Conservation (phyloP, 352 stramenopile species). For the Pythium aquatile region DNA sequence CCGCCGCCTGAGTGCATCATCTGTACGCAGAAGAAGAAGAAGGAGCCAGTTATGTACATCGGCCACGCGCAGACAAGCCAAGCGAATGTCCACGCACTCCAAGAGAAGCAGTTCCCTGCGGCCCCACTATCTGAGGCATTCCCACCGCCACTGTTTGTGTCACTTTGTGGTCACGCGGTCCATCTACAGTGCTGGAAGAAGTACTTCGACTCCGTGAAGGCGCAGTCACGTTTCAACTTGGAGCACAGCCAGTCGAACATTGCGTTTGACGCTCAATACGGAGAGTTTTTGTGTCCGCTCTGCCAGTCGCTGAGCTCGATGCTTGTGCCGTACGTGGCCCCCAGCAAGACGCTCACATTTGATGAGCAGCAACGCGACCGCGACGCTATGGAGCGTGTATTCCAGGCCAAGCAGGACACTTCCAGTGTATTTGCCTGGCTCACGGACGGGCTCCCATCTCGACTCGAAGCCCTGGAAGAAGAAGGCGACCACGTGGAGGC, state of each 20-base stretch:
- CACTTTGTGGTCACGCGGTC: conserved; percentile 88
- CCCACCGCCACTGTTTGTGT: conserved; percentile 69
- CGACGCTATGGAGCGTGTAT: conserved; percentile 68
- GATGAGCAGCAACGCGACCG: conserved; percentile 56
- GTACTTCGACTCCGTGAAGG: conserved; percentile 86
- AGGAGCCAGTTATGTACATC: conserved; percentile 86
- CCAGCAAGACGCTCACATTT: conserved; percentile 53
- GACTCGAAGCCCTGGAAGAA: conserved; percentile 37
- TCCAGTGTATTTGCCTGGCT: conserved; percentile 64
- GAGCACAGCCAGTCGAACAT: conserved; percentile 79
- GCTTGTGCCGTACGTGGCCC: conserved; percentile 76
- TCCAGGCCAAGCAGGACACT: conserved; percentile 74
- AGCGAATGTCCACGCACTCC: conserved; percentile 47
- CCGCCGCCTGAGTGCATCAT: conserved; percentile 81
- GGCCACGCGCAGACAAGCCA: conserved; percentile 73
- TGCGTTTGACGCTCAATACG: conserved; percentile 80
- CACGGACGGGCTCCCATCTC: conserved; percentile 42
- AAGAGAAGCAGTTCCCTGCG: conserved; percentile 41
- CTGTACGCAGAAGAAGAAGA: conserved; percentile 81
- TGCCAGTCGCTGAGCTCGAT: conserved; percentile 92
- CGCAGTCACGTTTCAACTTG: conserved; percentile 66
- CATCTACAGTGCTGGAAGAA: conserved; percentile 88
- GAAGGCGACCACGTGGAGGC: conserved; percentile 38
- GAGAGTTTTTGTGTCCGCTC: conserved; percentile 90
- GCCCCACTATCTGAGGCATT: conserved; percentile 38